Base-by-base conservation (phyloP, 768 basidiomycete species). In the Tremella mesenterica region DNA sequence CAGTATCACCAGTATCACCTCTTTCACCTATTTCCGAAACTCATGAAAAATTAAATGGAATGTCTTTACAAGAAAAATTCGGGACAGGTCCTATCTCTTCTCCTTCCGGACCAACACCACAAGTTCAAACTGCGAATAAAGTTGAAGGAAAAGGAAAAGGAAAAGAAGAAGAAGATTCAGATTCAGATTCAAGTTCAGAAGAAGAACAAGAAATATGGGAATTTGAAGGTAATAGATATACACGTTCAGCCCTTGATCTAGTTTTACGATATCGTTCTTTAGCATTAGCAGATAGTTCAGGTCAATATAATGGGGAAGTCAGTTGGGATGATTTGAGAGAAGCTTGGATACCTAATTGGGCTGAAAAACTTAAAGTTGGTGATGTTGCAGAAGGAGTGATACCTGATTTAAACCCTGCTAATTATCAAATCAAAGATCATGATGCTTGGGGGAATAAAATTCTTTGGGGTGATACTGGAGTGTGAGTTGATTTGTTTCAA, bases 401-500 rank as follows among this genome's bases (percentile, higher is more conserved):
- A 16, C 62, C 63, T 18, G 48, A 53, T 56, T 57, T 56, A 6
- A 66, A 65, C 20, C 64, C 64, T 4, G 62, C 59, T 4, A 55
- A 63, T 18, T 64, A 59, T 44, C 52, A 56, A 38, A 39, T 48
- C 6, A 66, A 58, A 43, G 47, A 52, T 30, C 39, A 47, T 49
- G 67, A 69, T 58, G 60, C 45, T 16, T 69, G 62, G 62, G 67
- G 64, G 0, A 69, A 69, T 48, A 59, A 56, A 50, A 64, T 69
- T 39, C 63, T 60, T 3, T 69, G 65, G 63, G 44, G 50, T 30
- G 46, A 52, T 28, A 0, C 52, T 28, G 65, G 64, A 1, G 64
- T 69, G 67, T 69, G 31, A 52, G 60, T 60, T 13, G 10, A 36
- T n/a, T n/a, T n/a, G n/a, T n/a, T n/a, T n/a, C n/a, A n/a, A n/a